These are phyloP conservation scores for Colletotrichum tabaci DNA, from an alignment of 2,329 filamentous ascomycete species.

Conservation along the genomic window DNA sequence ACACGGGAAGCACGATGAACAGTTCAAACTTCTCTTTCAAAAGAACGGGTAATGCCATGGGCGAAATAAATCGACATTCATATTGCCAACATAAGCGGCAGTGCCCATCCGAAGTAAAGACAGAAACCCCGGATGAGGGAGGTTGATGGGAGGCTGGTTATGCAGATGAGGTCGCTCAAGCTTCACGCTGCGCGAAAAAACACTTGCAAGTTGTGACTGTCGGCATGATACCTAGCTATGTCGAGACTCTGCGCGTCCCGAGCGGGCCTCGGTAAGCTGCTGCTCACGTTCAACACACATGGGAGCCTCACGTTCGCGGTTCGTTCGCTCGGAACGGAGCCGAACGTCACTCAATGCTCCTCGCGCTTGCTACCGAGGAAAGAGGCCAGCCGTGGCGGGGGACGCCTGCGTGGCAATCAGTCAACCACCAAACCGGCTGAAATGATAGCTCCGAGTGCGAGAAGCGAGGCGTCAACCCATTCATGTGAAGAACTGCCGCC, in stretches of 20 bases:
- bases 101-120: not conserved
- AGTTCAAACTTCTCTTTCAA: no score
- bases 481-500: no score
- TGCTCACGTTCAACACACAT: not conserved
- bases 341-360: not conserved
- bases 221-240: not conserved
- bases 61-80: not conserved
- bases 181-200: not conserved
- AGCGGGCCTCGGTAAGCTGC: not conserved
- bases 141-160: no score
- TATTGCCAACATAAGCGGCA: not conserved
- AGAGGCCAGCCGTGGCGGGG: not conserved
- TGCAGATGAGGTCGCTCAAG: not conserved
- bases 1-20: no score
- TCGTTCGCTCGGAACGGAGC: not conserved
- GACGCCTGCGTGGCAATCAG: no score
- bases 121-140: not conserved
- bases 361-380: not conserved
- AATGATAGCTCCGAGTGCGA: no score
- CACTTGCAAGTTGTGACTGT: not conserved
- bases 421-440: no score
- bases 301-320: not conserved
- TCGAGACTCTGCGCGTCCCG: not conserved
- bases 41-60: no score
- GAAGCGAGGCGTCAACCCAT: no score